Evolutionary conservation across 306 rosid genomes (phyloP).

Genomic region (barrel medic (Medicago truncatula)): MtrunA17r5.0-ANR NC_053042.1:40040501-40041000

Average conservation of each 20-base stretch:
- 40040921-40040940: constrained; percentile 9
- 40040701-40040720: background rate
- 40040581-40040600: background rate
- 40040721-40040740: background rate
- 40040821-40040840: background rate
- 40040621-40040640: too few species aligned
- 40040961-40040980: background rate
- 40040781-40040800: background rate
- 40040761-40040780: constrained; percentile 1
- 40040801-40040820: background rate
- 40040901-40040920: background rate
- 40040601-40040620: background rate
- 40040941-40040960: constrained; percentile 13
- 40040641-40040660: background rate
- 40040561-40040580: too few species aligned
- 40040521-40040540: too few species aligned
- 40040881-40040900: background rate
- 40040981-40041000: constrained; percentile 31
- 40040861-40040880: background rate
- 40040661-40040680: constrained; percentile 8
- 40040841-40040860: background rate
- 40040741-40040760: background rate
- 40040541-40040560: too few species aligned
- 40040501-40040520: too few species aligned
- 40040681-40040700: background rate